Conservation (phyloP, 148 eudicot genomes). For the Fagopyrum homotropicum region DNA sequence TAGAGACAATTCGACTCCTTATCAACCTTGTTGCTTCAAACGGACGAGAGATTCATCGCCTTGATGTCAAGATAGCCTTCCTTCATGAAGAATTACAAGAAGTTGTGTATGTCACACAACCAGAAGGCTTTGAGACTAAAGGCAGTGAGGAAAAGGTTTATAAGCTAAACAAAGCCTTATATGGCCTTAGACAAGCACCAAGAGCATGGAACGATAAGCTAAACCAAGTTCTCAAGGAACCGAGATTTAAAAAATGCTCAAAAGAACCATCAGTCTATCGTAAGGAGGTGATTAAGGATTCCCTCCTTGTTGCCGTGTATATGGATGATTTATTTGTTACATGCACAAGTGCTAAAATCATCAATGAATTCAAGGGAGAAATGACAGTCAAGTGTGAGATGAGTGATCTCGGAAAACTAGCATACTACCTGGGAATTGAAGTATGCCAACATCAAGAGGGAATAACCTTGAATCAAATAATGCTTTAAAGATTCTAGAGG, state of each 20-base stretch:
- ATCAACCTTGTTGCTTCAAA: too few relatives aligned
- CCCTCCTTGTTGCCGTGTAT: too few relatives aligned
- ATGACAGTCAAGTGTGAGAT: not conserved
- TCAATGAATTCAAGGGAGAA: not conserved
- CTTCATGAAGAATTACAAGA: too few relatives aligned
- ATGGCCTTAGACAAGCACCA: not conserved
- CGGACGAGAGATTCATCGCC: too few relatives aligned
- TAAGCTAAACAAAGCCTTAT: not conserved
- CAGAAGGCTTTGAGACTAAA: not conserved
- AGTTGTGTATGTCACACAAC: too few relatives aligned
- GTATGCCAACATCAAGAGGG: too few relatives aligned
- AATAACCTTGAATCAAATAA: too few relatives aligned
- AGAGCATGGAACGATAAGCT: not conserved
- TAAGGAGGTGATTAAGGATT: not conserved
- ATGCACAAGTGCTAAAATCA: not conserved
- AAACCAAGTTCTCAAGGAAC: not conserved
- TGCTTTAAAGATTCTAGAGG: too few relatives aligned
- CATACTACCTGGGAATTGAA: too few relatives aligned
- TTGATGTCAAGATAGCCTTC: too few relatives aligned
- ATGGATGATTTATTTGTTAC: not conserved
- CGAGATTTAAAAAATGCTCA: not conserved
- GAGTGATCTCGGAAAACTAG: not conserved
- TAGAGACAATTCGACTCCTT: too few relatives aligned
- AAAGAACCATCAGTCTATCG: not conserved
- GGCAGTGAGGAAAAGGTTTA: not conserved